phyloP scores from a whole-genome alignment of 2,329 filamentous ascomycete genomes.

The Fusarium subtropicale region DNA sequence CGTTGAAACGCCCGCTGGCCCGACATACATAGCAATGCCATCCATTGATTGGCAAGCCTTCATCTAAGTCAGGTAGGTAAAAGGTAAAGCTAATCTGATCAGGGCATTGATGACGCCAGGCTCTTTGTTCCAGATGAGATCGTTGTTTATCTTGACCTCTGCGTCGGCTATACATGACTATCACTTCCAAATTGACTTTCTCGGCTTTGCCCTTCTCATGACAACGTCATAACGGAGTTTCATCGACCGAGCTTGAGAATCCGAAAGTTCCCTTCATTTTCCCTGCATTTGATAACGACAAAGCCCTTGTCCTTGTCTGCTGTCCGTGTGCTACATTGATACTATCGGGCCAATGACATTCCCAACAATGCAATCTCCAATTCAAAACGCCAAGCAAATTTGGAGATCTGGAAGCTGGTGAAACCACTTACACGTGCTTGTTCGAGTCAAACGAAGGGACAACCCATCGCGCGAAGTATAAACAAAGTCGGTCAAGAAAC shows the following conservation, averaged over 20 bases:
- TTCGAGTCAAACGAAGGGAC: conserved; percentile 6
- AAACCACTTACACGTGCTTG: conserved; percentile 32
- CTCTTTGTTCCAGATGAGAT: conserved; percentile 20
- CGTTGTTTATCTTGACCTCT: conserved; percentile 11
- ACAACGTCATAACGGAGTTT: conserved; percentile 14
- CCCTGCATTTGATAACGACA: conserved; percentile 1
- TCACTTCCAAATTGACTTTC: conserved; percentile 7
- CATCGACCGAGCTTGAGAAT: conserved; percentile 4
- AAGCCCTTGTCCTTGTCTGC: conserved; percentile 24
- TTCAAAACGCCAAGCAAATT: conserved; percentile 24
- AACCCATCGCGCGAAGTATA: not conserved
- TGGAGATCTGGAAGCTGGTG: conserved; percentile 20
- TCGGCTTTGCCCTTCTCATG: not conserved
- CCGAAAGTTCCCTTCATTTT: conserved; percentile 2
- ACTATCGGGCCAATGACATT: conserved; percentile 35
- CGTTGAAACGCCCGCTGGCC: conserved; percentile 31
- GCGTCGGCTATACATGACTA: conserved; percentile 2
- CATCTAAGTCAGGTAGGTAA: not conserved
- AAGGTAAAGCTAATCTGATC: conserved; percentile 28
- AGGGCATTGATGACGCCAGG: conserved; percentile 26
- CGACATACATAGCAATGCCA: not conserved
- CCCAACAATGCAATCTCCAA: conserved; percentile 25
- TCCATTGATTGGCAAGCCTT: conserved; percentile 21
- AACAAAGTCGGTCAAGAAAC: conserved; percentile 7
- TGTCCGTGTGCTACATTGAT: conserved; percentile 3